Base-by-base conservation (phyloP, 1,284 basidiomycete genomes). In the Papiliotrema nemorosa region DNA sequence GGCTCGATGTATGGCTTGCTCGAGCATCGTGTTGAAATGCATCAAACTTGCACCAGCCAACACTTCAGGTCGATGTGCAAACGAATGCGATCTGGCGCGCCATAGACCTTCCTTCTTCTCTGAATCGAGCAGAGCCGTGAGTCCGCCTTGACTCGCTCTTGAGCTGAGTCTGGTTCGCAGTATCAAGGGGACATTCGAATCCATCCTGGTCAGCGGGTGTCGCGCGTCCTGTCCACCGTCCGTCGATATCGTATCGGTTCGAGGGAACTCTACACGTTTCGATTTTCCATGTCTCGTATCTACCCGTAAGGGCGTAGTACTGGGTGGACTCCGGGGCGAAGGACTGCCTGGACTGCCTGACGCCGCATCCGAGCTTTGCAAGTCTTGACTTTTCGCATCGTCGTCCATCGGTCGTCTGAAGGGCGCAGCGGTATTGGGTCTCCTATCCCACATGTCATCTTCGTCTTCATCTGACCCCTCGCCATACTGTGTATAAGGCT, bases 11-110 rank as follows among this genome's bases (percentile, higher is more conserved):
- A 80, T 71, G 1, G 68, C 70, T 55, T 97, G 93, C 9, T 84
- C 81, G 16, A 97, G 78, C 86, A 97, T 91, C 50, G 84, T 80
- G 48, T 88, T 85, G 49, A 94, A 81, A 73, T 94, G 89, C 58
- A 82, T 81, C 82, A 92, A 87, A 13, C 90, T 92, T 13, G 85
- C 84, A 3, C 85, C 77, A 60, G 90, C 89, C 22, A 93, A 80
- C 64, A 90, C 85, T 35, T 71, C 70, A 21, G 64, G 63, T 14
- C 58, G 64, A 53, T 26, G 48, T 14, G 60, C 62, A 37, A 72
- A 66, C 21, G 69, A 72, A 40, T 69, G 63, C 3, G 68, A 67
- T 31, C 73, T 54, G 5, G 67, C 66, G 44, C 72, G 57, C 73
- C 73, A 74, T 25, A 74, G 41, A 0, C 69, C 67, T 39, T 72